Conservation (phyloP, 2,329 filamentous ascomycete species). For the Didymella pomorum region DNA sequence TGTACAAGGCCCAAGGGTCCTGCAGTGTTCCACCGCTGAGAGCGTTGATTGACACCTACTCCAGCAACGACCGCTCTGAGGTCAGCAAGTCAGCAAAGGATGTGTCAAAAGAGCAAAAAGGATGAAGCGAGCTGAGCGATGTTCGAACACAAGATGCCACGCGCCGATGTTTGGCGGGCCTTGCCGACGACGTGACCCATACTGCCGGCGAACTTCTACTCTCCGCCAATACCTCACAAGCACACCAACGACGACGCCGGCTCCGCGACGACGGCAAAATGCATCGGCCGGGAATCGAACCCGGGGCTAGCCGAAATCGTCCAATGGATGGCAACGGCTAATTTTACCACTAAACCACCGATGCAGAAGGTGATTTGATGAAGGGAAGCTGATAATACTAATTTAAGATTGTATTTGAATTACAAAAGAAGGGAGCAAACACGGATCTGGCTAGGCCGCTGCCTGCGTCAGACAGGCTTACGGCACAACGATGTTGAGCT, state of each 20-base stretch:
- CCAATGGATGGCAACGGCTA: constrained; percentile 9
- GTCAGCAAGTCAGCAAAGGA: too few relatives aligned
- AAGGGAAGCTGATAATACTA: too few relatives aligned
- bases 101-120: neutral
- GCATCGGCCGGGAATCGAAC: constrained; percentile 8
- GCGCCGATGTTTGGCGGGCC: too few relatives aligned
- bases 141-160: too few relatives aligned
- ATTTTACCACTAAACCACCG: constrained; percentile 13
- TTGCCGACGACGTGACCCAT: neutral
- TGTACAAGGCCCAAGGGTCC: neutral
- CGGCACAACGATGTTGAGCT: too few relatives aligned
- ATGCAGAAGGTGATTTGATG: neutral
- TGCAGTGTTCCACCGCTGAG: neutral
- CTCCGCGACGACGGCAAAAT: neutral
- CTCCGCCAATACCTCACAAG: neutral
- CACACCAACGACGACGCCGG: neutral
- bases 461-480: too few relatives aligned
- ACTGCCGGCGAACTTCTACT: neutral
- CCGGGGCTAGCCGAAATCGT: constrained; percentile 8
- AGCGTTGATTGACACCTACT: neutral
- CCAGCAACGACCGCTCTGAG: neutral
- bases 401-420: too few relatives aligned
- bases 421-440: too few relatives aligned
- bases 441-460: too few relatives aligned
- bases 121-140: neutral